These are phyloP conservation scores for Nemania bipapillata DNA, from an alignment of 2,329 filamentous ascomycete species.

Conservation along the genomic window DNA sequence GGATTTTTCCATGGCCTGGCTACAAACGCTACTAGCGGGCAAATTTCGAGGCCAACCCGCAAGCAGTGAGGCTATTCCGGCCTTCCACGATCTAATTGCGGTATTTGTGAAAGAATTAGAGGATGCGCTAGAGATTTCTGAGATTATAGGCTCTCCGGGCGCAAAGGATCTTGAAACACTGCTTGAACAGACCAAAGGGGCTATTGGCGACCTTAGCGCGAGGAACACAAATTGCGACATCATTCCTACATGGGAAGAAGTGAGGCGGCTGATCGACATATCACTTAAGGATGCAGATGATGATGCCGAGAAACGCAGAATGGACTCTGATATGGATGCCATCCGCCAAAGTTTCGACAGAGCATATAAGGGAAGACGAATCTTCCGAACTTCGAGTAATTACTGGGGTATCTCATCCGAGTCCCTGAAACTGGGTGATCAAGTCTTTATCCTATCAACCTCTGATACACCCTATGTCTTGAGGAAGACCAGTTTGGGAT, in stretches of 20 bases:
- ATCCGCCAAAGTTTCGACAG: constrained; percentile 13
- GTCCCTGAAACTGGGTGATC: not conserved
- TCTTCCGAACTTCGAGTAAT: constrained; percentile 12
- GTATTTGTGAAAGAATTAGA: constrained; percentile 1
- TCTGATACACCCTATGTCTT: constrained; percentile 16
- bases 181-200: not conserved
- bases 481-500: not conserved
- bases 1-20: constrained; percentile 3
- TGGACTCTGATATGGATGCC: constrained; percentile 1
- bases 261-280: not conserved
- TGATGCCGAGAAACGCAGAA: not conserved
- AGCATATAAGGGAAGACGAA: constrained; percentile 3
- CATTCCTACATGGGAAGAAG: not conserved
- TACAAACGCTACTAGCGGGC: not conserved
- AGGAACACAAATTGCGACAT: not conserved
- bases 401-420: constrained; percentile 5
- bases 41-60: not conserved
- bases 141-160: not conserved
- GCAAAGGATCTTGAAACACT: not conserved
- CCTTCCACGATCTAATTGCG: constrained; percentile 1
- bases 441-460: not conserved
- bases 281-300: not conserved
- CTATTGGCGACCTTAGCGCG: not conserved
- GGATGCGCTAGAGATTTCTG: not conserved
- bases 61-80: not conserved